Evolutionary conservation across 140 eudicot species (phyloP).

Genomic region (Oenanthe javanica): DNA sequence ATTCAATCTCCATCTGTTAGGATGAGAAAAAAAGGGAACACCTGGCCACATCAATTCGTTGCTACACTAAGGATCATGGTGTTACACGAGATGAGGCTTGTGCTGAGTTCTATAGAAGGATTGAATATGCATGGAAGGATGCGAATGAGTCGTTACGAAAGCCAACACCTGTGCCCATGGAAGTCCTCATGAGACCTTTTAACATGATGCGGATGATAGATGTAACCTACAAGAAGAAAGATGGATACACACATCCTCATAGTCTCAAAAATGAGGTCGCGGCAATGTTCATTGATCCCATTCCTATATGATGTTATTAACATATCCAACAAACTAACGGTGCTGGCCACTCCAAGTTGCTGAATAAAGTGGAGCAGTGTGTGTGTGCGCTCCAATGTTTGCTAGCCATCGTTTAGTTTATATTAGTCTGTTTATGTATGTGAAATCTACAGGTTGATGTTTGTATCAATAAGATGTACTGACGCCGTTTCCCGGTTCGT

Average conservation of each 20-base stretch:
- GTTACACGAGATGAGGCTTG: conserved; percentile 20
- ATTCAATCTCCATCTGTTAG: too few relatives aligned
- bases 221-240: neutral
- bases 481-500: too few relatives aligned
- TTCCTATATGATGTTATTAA: neutral
- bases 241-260: conserved; percentile 1
- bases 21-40: conserved; percentile 18
- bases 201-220: neutral
- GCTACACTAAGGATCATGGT: conserved; percentile 18
- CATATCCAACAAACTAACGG: too few relatives aligned
- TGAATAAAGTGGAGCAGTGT: neutral
- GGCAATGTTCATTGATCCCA: neutral
- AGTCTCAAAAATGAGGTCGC: neutral
- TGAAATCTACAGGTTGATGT: too few relatives aligned
- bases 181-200: neutral
- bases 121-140: conserved; percentile 35
- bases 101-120: conserved; percentile 14
- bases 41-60: conserved; percentile 20
- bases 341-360: neutral
- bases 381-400: too few relatives aligned
- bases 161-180: neutral
- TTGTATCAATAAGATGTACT: too few relatives aligned
- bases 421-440: too few relatives aligned
- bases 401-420: too few relatives aligned
- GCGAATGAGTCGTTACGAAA: conserved; percentile 12